A percentile compares a stretch with the other conserved stretches of the same genome.
phyloP scores from a whole-genome alignment of 2,329 filamentous ascomycete genomes.

The Fusarium haematococcum region DNA sequence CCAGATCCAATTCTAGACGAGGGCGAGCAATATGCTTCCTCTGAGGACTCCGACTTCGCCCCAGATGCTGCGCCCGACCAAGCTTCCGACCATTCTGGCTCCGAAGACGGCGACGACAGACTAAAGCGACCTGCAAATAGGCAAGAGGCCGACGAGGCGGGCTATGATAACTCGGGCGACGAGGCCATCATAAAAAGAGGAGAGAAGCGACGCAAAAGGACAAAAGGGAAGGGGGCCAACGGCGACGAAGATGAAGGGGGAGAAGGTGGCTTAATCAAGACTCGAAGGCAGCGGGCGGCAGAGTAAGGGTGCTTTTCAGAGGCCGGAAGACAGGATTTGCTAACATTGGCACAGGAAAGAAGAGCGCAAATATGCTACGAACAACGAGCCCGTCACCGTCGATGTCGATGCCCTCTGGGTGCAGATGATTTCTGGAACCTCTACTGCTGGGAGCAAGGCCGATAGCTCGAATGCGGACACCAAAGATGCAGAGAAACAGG shows the following conservation, averaged over 20 bases:
- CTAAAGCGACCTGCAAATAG: slow-evolving; percentile 41
- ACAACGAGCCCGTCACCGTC: slow-evolving; percentile 72
- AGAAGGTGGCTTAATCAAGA: slow-evolving; percentile 76
- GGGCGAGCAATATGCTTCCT: slow-evolving; percentile 73
- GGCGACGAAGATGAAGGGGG: slow-evolving; percentile 67
- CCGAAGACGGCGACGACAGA: slow-evolving; percentile 53
- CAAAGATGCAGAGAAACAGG: slow-evolving; percentile 3
- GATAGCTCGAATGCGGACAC: slow-evolving; percentile 12
- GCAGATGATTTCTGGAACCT: slow-evolving; percentile 67
- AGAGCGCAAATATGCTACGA: slow-evolving; percentile 65
- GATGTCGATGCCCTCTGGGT: slow-evolving; percentile 80
- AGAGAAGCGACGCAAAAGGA: slow-evolving; percentile 63
- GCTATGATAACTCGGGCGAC: slow-evolving; percentile 77
- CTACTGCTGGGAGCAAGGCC: slow-evolving; percentile 16
- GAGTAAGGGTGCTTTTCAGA: slow-evolving; percentile 60
- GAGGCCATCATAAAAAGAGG: slow-evolving; percentile 75
- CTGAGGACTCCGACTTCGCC: slow-evolving; percentile 80
- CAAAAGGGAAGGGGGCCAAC: slow-evolving; percentile 51
- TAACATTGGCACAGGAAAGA: slow-evolving; percentile 59
- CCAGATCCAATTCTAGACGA: slow-evolving; percentile 57
- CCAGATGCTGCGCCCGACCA: slow-evolving; percentile 65
- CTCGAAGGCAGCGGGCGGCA: slow-evolving; percentile 74
- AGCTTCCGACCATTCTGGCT: slow-evolving; percentile 63
- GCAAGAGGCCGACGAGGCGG: slow-evolving; percentile 55
- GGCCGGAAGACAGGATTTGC: neutral